Evolutionary conservation across 2,329 filamentous ascomycete genomes (phyloP), one percentile per base, ranked within the genome.

Genomic region (Emericellopsis atlantica): DNA sequence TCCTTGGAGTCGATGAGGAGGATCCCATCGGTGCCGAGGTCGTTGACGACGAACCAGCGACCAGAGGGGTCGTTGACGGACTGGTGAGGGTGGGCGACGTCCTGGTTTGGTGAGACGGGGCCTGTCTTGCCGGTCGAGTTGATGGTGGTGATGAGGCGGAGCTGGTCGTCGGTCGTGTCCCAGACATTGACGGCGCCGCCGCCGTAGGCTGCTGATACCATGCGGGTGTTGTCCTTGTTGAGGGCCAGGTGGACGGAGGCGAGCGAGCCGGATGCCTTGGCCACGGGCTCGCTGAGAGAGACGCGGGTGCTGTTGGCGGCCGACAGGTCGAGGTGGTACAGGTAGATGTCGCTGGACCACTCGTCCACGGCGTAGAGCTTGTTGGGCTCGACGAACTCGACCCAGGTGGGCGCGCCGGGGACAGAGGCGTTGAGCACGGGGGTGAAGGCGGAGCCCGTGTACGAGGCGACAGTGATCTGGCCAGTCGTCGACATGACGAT

Each of bases 171-270:
- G 33, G 57, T 51, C 14, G 61, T 53, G 49, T 71, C 60, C 64
- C 64, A 72, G 39, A 71, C 54, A 46, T 72, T 67, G 35, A 72
- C 48, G 22, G 52, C 56, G 40, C 60, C 63, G 15, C 53, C 51
- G 22, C 58, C 58, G 48, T 65, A 72, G 6, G 58, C 60, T 2
- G 66, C 55, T 14, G 65, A 65, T 4, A 73, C 52, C 51, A 74
- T 58, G 38, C 62, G 62, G 4, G 59, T 66, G 49, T 58, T 50
- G 44, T 69, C 60, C 39, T 51, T 41, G 54, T 62, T 67, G 54
- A 72, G 66, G 37, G 59, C 66, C 21, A 73, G 59, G 45, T 64
- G 64, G 26, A 72, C 70, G 9, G 69, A 62, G 36, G 69, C 69
- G 0, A 45, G 33, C 33, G 64, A 65, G 32, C 60, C 65, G 5